Conservation (phyloP, 163 green algal species). For the Coccomyxa subellipsoidea region DNA sequence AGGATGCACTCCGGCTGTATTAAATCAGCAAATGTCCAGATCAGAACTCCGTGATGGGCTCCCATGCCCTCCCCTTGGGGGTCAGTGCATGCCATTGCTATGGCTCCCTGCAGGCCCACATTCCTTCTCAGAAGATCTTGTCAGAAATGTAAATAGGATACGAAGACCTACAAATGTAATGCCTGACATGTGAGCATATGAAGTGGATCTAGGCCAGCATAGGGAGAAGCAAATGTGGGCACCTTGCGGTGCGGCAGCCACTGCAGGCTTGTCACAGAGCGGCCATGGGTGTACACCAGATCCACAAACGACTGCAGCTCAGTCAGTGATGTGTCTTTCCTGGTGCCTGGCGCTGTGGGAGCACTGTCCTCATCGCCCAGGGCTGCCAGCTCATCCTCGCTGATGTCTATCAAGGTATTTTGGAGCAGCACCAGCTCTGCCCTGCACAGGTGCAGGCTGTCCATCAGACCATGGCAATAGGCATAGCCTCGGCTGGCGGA, state of each 20-base stretch:
- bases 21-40: not conserved
- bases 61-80: not conserved
- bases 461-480: not conserved
- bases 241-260: conserved; percentile 60
- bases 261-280: conserved; percentile 63
- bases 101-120: not conserved
- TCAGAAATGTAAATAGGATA: no score
- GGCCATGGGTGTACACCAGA: conserved; percentile 72
- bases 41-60: not conserved
- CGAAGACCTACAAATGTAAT: no score
- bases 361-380: conserved; percentile 69
- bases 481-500: not conserved
- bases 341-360: not conserved
- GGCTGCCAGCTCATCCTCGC: conserved; percentile 67
- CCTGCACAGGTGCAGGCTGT: conserved; percentile 25
- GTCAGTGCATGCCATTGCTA: not conserved
- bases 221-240: no score
- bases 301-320: conserved; percentile 78
- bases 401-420: conserved; percentile 74
- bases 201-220: no score
- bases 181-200: no score
- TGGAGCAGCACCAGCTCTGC: conserved; percentile 76
- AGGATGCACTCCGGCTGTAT: not conserved
- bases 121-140: not conserved
- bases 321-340: conserved; percentile 16